Evolutionary conservation across 441 rosid genomes (phyloP).

Genomic region (Biscutella laevigata): DNA sequence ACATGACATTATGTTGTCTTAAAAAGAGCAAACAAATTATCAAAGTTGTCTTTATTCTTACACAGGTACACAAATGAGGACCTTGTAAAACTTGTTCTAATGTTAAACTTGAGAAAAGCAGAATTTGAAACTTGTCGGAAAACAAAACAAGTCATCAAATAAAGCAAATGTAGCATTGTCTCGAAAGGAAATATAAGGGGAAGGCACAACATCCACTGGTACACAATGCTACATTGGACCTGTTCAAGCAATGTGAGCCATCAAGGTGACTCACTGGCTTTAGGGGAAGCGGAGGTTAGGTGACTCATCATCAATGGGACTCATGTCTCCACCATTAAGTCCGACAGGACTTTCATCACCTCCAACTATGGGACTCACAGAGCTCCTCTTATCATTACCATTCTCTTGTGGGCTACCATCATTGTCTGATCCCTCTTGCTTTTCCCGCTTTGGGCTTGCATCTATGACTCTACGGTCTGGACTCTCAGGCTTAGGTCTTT

Average conservation of each 20-base stretch:
- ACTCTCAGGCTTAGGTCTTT: slow-evolving; percentile 37
- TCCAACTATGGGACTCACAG: slow-evolving; percentile 25
- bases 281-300: slow-evolving; percentile 32
- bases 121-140: neutral
- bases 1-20: no score
- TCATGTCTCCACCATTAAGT: slow-evolving; percentile 36
- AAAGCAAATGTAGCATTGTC: neutral
- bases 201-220: slow-evolving; percentile 14
- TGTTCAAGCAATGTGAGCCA: neutral
- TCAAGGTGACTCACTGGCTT: slow-evolving; percentile 56
- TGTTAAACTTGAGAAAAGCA: neutral
- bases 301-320: slow-evolving; percentile 43
- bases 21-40: no score
- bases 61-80: neutral
- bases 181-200: neutral
- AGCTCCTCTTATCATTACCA: slow-evolving; percentile 30
- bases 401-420: slow-evolving; percentile 34
- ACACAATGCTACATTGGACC: neutral
- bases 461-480: slow-evolving; percentile 38
- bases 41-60: no score
- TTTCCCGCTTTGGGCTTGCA: slow-evolving; percentile 21
- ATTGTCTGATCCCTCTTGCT: slow-evolving; percentile 26
- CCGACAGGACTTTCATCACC: slow-evolving; percentile 37
- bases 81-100: neutral
- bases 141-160: slow-evolving; percentile 1